phyloP scores from a whole-genome alignment of 1,284 basidiomycete species.

The Exobasidium cylindrosporum region DNA sequence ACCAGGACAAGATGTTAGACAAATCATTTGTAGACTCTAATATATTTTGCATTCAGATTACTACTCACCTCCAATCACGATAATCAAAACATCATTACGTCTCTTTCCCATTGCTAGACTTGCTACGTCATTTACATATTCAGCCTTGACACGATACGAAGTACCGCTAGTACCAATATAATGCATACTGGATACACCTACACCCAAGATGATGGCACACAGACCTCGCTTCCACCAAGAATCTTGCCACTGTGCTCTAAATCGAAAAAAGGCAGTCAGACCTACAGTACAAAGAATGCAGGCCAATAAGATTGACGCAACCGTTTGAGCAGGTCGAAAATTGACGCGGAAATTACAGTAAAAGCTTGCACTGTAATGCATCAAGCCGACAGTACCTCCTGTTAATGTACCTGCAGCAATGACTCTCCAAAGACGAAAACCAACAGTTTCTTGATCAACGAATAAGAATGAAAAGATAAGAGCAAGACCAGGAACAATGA shows the following conservation, averaged over 20 bases:
- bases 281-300: conserved; percentile 59
- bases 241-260: conserved; percentile 59
- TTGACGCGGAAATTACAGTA: conserved; percentile 47
- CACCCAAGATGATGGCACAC: conserved; percentile 57
- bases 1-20: conserved; percentile 29
- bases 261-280: conserved; percentile 59
- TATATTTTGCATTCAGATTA: background rate
- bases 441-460: conserved; percentile 56
- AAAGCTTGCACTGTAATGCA: conserved; percentile 60
- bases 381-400: conserved; percentile 68
- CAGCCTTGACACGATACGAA: conserved; percentile 55
- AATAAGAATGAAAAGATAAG: conserved; percentile 59
- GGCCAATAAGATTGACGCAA: conserved; percentile 59
- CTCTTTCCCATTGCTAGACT: conserved; percentile 32
- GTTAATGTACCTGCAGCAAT: conserved; percentile 67
- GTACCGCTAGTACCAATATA: conserved; percentile 60
- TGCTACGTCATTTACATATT: conserved; percentile 19
- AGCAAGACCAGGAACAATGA: conserved; percentile 59
- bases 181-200: conserved; percentile 61
- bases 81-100: conserved; percentile 56
- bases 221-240: conserved; percentile 59
- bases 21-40: too few species aligned
- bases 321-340: conserved; percentile 56
- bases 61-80: conserved; percentile 31
- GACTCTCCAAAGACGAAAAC: conserved; percentile 53